A percentile compares a stretch with the other conserved stretches of the same genome.
Conservation (phyloP, 2,329 filamentous ascomycete genomes). For the Beauveria australis region DNA sequence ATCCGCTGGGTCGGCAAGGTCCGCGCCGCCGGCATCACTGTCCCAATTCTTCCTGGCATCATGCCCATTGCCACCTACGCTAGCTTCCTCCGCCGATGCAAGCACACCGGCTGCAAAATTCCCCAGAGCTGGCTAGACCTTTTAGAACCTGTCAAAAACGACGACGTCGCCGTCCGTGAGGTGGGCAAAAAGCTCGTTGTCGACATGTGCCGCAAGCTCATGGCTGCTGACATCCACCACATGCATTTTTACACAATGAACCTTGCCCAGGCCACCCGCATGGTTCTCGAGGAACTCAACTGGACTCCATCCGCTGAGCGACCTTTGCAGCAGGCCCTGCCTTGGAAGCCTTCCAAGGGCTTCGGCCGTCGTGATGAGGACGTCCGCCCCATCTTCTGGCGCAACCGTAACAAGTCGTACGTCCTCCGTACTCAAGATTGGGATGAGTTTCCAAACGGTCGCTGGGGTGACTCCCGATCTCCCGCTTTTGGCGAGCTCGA, state of each 20-base stretch:
- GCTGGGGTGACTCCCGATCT: slow-evolving; percentile 95
- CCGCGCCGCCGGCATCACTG: slow-evolving; percentile 71
- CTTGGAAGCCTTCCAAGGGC: slow-evolving; percentile 91
- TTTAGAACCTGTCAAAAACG: slow-evolving; percentile 91
- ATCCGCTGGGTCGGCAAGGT: slow-evolving; percentile 83
- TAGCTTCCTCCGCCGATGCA: slow-evolving; percentile 80
- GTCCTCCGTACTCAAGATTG: slow-evolving; percentile 93
- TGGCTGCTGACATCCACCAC: slow-evolving; percentile 75
- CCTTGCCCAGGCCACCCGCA: slow-evolving; percentile 82
- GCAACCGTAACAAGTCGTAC: slow-evolving; percentile 93
- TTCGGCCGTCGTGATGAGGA: slow-evolving; percentile 86
- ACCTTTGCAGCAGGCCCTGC: slow-evolving; percentile 80
- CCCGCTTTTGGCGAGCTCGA: slow-evolving; percentile 94
- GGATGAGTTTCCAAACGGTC: slow-evolving; percentile 98
- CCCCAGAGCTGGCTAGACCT: slow-evolving; percentile 73
- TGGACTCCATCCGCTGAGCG: slow-evolving; percentile 71
- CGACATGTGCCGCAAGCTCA: slow-evolving; percentile 79
- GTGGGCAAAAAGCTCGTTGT: slow-evolving; percentile 82
- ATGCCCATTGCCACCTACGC: slow-evolving; percentile 90
- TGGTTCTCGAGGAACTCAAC: slow-evolving; percentile 85
- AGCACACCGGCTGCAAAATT: slow-evolving; percentile 82
- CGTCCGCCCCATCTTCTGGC: slow-evolving; percentile 97
- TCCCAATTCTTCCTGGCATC: slow-evolving; percentile 79
- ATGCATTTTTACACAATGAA: slow-evolving; percentile 99
- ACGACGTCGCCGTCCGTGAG: slow-evolving; percentile 85